These are phyloP conservation scores for Lepidium sativum DNA, from an alignment of 345 rosid species.

Conservation along the genomic window DNA sequence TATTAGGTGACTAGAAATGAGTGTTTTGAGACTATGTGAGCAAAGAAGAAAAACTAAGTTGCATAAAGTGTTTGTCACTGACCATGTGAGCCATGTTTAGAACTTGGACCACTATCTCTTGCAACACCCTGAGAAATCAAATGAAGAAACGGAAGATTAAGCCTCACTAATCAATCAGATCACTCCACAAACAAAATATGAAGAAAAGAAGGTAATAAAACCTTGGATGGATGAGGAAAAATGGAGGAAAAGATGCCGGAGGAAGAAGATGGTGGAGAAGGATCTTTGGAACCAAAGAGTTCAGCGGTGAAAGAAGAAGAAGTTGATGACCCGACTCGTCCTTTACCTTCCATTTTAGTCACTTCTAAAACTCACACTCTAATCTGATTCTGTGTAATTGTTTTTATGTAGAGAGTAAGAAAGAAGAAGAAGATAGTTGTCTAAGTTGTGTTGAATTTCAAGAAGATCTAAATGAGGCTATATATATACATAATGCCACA, in stretches of 20 bases:
- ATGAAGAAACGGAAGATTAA: neutral
- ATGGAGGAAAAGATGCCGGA: conserved; percentile 64
- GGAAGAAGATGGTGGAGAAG: conserved; percentile 39
- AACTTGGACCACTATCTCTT: conserved; percentile 33
- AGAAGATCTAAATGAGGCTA: conserved; percentile 17
- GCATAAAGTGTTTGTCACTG: no score
- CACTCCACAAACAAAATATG: neutral
- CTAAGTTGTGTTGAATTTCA: conserved; percentile 1
- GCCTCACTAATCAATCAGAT: neutral
- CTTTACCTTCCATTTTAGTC: conserved; percentile 48
- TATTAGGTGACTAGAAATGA: neutral
- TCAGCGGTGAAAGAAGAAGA: conserved; percentile 58
- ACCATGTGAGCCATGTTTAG: no score
- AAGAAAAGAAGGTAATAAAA: conserved; percentile 16
- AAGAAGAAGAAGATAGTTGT: conserved; percentile 13
- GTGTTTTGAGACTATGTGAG: neutral
- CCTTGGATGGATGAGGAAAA: conserved; percentile 59
- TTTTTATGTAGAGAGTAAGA: conserved; percentile 3
- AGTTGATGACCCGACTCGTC: conserved; percentile 39
- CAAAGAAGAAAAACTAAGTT: neutral
- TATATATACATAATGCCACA: conserved; percentile 22
- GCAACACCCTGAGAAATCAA: conserved; percentile 39
- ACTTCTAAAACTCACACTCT: neutral
- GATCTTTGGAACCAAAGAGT: conserved; percentile 65
- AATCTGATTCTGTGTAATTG: neutral